Conservation (phyloP, 2,329 filamentous ascomycete genomes). For the Sarocladium oryzae region DNA sequence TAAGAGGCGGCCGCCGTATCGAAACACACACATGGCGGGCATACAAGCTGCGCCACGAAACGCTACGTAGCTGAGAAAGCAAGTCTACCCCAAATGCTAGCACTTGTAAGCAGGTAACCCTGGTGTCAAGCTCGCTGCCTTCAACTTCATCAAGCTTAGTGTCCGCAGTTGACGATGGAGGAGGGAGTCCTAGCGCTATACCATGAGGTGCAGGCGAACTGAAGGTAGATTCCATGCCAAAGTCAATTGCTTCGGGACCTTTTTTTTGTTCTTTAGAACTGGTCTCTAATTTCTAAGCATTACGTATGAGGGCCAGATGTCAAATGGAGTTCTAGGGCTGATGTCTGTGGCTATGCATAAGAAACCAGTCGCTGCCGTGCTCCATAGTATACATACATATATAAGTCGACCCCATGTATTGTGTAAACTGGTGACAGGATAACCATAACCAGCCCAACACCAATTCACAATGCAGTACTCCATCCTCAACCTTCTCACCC, state of each 20-base stretch:
- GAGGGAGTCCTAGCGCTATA: too few species aligned
- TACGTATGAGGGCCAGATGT: background rate
- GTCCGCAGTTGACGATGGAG: background rate
- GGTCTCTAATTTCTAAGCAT: background rate
- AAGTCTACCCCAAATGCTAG: too few species aligned
- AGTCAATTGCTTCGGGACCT: background rate
- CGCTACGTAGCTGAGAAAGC: background rate
- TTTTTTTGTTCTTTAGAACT: background rate
- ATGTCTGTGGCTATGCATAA: background rate
- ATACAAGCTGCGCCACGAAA: background rate
- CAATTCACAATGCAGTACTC: slow-evolving; percentile 15
- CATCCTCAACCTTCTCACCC: slow-evolving; percentile 19
- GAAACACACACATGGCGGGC: too few species aligned
- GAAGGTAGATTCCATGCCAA: background rate
- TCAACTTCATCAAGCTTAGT: background rate
- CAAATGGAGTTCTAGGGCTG: background rate
- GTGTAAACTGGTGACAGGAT: background rate
- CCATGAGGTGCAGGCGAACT: too few species aligned
- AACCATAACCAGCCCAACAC: background rate
- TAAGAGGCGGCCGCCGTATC: too few species aligned
- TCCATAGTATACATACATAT: background rate
- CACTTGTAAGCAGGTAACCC: background rate
- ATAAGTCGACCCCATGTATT: background rate
- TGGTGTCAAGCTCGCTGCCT: background rate
- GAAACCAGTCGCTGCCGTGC: too few species aligned